phyloP scores from a whole-genome alignment of 176 grass and related monocot species.

The Carex pumila region DNA sequence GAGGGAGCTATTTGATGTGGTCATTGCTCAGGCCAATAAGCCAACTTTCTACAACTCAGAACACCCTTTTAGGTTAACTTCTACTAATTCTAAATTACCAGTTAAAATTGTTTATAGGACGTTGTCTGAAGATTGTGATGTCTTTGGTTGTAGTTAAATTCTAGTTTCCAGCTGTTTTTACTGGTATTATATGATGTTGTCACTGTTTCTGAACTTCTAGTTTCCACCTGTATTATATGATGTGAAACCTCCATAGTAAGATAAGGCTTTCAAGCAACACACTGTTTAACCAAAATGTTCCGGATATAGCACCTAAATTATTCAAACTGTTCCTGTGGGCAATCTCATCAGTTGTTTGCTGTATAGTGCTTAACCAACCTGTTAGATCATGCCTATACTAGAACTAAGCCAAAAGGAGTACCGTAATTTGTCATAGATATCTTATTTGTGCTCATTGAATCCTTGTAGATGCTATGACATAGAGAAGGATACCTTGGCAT shows the following conservation, averaged over 20 bases:
- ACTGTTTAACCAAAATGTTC: neutral
- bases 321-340: neutral
- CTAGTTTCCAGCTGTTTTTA: neutral
- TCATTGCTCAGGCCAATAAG: slow-evolving; percentile 96
- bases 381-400: neutral
- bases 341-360: too few species aligned
- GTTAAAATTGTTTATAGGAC: neutral
- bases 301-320: neutral
- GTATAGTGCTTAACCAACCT: neutral
- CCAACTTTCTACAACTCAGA: slow-evolving; percentile 93
- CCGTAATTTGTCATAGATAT: neutral
- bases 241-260: neutral
- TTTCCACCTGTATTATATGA: neutral
- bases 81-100: neutral
- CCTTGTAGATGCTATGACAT: slow-evolving; percentile 81
- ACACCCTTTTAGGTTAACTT: slow-evolving; percentile 72
- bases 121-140: neutral
- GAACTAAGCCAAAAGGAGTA: neutral
- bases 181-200: neutral
- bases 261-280: neutral
- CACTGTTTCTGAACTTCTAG: neutral
- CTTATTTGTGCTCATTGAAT: slow-evolving; percentile 31
- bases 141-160: neutral
- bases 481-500: slow-evolving; percentile 83
- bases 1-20: slow-evolving; percentile 96